Evolutionary conservation across 2,329 filamentous ascomycete species (phyloP).

Genomic region (Thielaviopsis populi): DNA sequence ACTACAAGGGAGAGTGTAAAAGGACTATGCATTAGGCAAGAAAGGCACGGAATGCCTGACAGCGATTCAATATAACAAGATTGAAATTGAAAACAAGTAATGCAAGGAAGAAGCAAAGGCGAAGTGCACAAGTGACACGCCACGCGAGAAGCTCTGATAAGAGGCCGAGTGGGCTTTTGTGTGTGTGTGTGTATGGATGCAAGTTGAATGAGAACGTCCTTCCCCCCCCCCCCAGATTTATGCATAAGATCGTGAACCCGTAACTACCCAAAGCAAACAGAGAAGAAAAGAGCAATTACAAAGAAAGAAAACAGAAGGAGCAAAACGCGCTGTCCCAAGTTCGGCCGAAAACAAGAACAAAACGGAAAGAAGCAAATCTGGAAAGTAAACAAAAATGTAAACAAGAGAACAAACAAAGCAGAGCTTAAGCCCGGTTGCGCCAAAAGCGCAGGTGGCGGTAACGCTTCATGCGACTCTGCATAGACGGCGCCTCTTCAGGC

Average conservation of each 20-base stretch:
- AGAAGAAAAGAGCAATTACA: background rate
- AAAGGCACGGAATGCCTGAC: background rate
- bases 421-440: slow-evolving; percentile 15
- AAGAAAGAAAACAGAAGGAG: background rate
- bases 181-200: background rate
- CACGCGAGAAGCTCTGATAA: background rate
- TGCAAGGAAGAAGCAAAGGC: background rate
- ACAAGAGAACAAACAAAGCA: background rate
- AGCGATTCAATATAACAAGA: slow-evolving; percentile 1
- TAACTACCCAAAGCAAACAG: background rate
- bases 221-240: background rate
- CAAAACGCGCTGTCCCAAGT: slow-evolving; percentile 3
- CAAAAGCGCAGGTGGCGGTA: slow-evolving; percentile 20
- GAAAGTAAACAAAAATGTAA: background rate
- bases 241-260: slow-evolving; percentile 1
- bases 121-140: background rate
- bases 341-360: background rate
- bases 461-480: slow-evolving; percentile 12
- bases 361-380: background rate
- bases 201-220: background rate
- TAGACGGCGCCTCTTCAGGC: slow-evolving; percentile 9
- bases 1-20: background rate
- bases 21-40: background rate
- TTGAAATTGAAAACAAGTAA: background rate
- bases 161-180: background rate